phyloP scores from a whole-genome alignment of 345 rosid species.

The Sonneratia caseolaris region DNA sequence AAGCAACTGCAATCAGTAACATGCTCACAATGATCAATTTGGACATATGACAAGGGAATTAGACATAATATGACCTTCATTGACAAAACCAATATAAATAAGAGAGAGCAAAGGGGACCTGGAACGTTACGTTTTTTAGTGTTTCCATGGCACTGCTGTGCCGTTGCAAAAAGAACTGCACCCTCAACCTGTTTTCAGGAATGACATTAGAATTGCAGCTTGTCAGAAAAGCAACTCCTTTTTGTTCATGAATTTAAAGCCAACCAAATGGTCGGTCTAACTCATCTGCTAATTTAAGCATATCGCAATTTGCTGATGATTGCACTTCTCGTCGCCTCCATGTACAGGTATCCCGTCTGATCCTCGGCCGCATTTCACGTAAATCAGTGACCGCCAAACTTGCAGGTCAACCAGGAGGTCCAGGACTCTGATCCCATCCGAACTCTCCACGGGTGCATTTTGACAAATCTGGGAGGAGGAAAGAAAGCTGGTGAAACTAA shows the following conservation, averaged over 20 bases:
- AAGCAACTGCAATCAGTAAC: neutral
- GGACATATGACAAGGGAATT: neutral
- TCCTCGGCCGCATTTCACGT: neutral
- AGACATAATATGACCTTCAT: neutral
- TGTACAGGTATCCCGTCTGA: neutral
- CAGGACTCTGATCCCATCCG: neutral
- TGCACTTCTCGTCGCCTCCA: neutral
- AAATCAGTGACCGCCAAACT: neutral
- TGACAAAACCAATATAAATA: neutral
- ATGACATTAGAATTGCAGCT: slow-evolving; percentile 2
- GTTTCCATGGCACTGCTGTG: slow-evolving; percentile 41
- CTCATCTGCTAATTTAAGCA: neutral
- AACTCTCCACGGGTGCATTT: neutral
- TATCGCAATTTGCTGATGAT: neutral
- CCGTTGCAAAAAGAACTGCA: slow-evolving; percentile 71
- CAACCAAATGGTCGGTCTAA: neutral
- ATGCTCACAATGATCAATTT: neutral
- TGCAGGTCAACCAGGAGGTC: neutral
- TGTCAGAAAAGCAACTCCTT: neutral
- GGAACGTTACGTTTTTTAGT: slow-evolving; percentile 31
- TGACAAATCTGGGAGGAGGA: neutral
- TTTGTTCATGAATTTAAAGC: neutral
- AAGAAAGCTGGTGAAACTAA: neutral
- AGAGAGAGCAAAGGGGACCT: slow-evolving; percentile 10
- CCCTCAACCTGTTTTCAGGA: slow-evolving; percentile 39